Conservation (phyloP, 768 basidiomycete genomes). For the Suillus occidentalis region DNA sequence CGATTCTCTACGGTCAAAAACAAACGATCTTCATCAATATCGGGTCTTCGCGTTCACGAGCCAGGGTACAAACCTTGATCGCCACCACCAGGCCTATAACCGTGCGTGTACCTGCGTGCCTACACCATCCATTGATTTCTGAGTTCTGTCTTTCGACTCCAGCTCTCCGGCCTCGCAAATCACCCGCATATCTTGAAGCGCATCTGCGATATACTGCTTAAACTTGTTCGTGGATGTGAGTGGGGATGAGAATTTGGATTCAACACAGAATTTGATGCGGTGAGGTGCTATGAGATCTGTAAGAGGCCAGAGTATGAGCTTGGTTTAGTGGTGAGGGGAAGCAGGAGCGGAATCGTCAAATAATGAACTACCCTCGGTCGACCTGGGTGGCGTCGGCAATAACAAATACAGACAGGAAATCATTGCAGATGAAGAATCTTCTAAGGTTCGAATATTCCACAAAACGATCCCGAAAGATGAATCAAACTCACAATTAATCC, state of each 20-base stretch:
- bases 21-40: neutral
- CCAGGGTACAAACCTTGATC: neutral
- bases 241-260: slow-evolving; percentile 75
- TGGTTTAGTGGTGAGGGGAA: neutral
- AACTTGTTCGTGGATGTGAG: slow-evolving; percentile 72
- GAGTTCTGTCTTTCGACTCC: neutral
- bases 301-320: slow-evolving; percentile 16
- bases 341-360: neutral
- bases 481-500: slow-evolving; percentile 78
- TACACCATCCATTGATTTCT: neutral
- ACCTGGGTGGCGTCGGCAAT: neutral
- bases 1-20: neutral
- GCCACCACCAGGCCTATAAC: neutral
- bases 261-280: slow-evolving; percentile 89
- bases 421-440: neutral
- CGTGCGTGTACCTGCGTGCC: neutral
- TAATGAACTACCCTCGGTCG: slow-evolving; percentile 19
- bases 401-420: neutral
- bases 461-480: neutral
- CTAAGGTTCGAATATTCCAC: neutral
- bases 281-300: slow-evolving; percentile 79
- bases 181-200: slow-evolving; percentile 67
- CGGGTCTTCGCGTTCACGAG: neutral
- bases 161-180: slow-evolving; percentile 38
- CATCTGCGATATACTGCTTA: slow-evolving; percentile 57